Evolutionary conservation across 495 filamentous ascomycete species (phyloP).

Genomic region (Penicillium manginii): DNA sequence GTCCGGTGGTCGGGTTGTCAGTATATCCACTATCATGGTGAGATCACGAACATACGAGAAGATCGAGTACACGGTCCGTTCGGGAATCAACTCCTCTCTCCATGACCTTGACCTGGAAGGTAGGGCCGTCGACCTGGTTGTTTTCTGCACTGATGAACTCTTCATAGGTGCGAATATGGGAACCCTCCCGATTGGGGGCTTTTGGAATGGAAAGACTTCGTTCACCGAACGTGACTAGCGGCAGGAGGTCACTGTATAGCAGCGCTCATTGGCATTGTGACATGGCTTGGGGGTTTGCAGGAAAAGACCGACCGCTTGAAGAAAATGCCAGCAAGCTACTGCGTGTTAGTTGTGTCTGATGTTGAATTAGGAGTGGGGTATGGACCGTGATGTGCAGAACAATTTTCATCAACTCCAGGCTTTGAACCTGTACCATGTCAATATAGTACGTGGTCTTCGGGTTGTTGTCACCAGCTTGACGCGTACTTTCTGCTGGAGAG

Average conservation of each 20-base stretch:
- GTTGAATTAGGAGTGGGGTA: background rate
- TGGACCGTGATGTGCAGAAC: slow-evolving; percentile 46
- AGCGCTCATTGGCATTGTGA: background rate
- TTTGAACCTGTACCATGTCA: slow-evolving; percentile 39
- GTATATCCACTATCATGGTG: background rate
- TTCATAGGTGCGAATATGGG: slow-evolving; percentile 18
- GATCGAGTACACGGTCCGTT: slow-evolving; percentile 5
- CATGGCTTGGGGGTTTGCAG: background rate
- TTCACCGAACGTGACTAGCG: slow-evolving; percentile 33
- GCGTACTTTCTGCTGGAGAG: background rate
- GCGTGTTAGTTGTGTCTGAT: background rate
- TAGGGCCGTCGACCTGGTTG: background rate
- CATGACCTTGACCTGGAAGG: slow-evolving; percentile 8
- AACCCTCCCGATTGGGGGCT: slow-evolving; percentile 22
- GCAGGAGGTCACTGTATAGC: slow-evolving; percentile 35
- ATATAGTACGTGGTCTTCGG: too few relatives aligned
- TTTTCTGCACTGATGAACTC: slow-evolving; percentile 28
- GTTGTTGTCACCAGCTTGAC: background rate
- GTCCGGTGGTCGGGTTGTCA: background rate
- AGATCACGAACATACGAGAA: slow-evolving; percentile 4
- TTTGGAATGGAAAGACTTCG: slow-evolving; percentile 29
- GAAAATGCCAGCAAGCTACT: slow-evolving; percentile 35
- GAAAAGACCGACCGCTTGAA: slow-evolving; percentile 34
- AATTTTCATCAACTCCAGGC: slow-evolving; percentile 53
- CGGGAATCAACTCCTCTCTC: slow-evolving; percentile 3